Conservation (phyloP, 768 basidiomycete genomes). For the Russula foetens region DNA sequence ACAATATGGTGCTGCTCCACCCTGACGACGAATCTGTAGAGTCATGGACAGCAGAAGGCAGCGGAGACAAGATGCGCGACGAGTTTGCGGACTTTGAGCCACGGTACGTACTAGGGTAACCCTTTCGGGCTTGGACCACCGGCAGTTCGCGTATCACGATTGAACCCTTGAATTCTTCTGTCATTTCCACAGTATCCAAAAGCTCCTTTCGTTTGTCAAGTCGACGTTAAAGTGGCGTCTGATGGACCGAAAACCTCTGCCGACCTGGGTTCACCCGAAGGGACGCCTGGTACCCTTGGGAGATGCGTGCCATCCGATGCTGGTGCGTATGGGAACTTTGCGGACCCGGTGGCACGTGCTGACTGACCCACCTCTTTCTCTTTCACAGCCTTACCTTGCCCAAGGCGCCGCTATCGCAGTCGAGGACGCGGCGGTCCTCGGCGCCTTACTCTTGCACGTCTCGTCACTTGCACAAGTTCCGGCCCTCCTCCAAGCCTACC, state of each 20-base stretch:
- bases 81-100: conserved; percentile 38
- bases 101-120: conserved; percentile 28
- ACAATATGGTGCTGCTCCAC: conserved; percentile 32
- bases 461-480: conserved; percentile 35
- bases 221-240: conserved; percentile 37
- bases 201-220: conserved; percentile 30
- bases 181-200: conserved; percentile 25
- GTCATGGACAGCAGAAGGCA: conserved; percentile 36
- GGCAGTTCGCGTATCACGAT: neutral
- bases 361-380: no score
- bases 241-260: conserved; percentile 34
- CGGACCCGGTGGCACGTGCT: no score
- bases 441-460: conserved; percentile 41
- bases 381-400: conserved; percentile 33
- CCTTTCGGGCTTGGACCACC: no score
- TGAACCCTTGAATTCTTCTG: no score
- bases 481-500: conserved; percentile 42
- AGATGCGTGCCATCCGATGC: conserved; percentile 38
- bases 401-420: conserved; percentile 40
- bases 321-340: conserved; percentile 20
- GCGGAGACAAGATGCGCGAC: conserved; percentile 35
- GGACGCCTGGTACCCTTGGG: conserved; percentile 32
- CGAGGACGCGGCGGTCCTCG: conserved; percentile 43
- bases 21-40: conserved; percentile 35
- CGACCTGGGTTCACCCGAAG: conserved; percentile 32